A percentile compares a stretch with the other conserved stretches of the same genome.
phyloP scores from a whole-genome alignment of 345 rosid species.

The Rubroshorea leprosula region DNA sequence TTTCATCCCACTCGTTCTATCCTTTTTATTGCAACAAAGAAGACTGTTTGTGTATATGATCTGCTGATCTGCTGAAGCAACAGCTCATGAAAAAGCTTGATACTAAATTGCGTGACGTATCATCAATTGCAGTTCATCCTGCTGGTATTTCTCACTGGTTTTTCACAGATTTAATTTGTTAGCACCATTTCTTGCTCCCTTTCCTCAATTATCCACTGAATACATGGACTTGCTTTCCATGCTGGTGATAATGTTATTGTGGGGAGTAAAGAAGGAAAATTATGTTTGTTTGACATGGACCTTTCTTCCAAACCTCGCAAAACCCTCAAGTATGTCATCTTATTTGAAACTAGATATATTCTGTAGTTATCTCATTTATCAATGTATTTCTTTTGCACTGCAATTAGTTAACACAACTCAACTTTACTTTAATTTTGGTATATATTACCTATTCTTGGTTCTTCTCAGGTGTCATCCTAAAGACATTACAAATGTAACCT shows the following conservation, averaged over 20 bases:
- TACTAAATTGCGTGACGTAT: constrained; percentile 72
- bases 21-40: constrained; percentile 74
- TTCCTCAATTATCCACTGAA: not conserved
- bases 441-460: no score
- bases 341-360: no score
- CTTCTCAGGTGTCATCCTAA: constrained; percentile 66
- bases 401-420: not conserved
- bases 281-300: constrained; percentile 97
- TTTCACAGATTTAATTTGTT: not conserved
- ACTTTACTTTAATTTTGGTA: no score
- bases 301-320: constrained; percentile 83
- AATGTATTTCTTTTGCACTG: not conserved
- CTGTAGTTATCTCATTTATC: constrained; percentile 12
- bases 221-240: constrained; percentile 6
- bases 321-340: constrained; percentile 72
- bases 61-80: constrained; percentile 48
- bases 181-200: not conserved
- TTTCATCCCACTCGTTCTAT: constrained; percentile 79
- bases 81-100: constrained; percentile 73
- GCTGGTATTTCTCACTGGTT: constrained; percentile 37
- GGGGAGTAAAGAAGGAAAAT: constrained; percentile 93
- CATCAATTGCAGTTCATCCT: constrained; percentile 86
- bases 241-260: constrained; percentile 88
- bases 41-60: constrained; percentile 77
- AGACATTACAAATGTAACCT: constrained; percentile 74